Conservation (phyloP, 1,284 basidiomycete genomes). For the Moniliophthora roreri region DNA sequence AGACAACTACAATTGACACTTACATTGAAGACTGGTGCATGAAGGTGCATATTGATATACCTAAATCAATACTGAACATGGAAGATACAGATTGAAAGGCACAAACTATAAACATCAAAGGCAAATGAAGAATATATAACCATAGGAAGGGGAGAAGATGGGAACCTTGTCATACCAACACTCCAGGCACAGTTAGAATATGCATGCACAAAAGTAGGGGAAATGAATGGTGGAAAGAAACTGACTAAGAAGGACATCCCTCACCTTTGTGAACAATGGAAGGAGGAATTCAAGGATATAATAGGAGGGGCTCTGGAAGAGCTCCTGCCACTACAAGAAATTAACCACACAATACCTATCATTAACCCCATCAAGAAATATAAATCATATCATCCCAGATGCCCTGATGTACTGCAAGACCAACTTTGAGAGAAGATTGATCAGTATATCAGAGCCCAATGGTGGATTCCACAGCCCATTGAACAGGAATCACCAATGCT, state of each 20-base stretch:
- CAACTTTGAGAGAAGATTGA: constrained; percentile 28
- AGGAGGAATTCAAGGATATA: background rate
- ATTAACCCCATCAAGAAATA: constrained; percentile 25
- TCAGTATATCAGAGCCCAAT: constrained; percentile 25
- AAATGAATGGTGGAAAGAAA: background rate
- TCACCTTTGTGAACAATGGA: background rate
- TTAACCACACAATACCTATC: constrained; percentile 27
- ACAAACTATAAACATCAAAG: too few species aligned
- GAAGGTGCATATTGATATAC: too few species aligned
- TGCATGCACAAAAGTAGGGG: background rate
- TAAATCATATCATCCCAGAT: constrained; percentile 24
- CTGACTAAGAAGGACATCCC: background rate
- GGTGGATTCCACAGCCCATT: constrained; percentile 26
- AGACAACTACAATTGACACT: too few species aligned
- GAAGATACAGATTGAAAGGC: too few species aligned
- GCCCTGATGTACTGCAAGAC: constrained; percentile 23
- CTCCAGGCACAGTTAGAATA: background rate
- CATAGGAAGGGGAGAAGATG: too few species aligned
- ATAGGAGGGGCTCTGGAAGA: background rate
- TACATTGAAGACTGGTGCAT: too few species aligned
- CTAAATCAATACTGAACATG: too few species aligned
- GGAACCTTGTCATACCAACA: background rate
- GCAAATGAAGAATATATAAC: too few species aligned
- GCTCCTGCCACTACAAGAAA: background rate
- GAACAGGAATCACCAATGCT: constrained; percentile 31